A percentile compares a stretch with the other conserved stretches of the same genome.
These are phyloP conservation scores for Phytophthora ohioensis DNA, from an alignment of 352 stramenopile species.

Conservation along the genomic window DNA sequence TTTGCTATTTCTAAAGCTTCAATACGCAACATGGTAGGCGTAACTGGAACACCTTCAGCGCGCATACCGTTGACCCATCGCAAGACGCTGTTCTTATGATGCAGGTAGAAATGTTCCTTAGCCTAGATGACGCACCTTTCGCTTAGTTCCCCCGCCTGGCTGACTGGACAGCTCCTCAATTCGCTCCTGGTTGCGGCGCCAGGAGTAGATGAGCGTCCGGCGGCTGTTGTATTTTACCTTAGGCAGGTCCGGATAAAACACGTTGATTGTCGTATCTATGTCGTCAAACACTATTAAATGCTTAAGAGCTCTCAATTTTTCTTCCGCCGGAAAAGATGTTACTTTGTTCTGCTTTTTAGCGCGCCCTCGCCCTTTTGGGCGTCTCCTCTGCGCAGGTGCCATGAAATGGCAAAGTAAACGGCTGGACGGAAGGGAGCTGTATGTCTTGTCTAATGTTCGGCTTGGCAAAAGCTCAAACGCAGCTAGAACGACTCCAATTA, in stretches of 20 bases:
- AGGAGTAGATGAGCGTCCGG: background rate
- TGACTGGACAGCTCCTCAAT: too few species aligned
- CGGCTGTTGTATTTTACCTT: background rate
- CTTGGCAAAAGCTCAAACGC: background rate
- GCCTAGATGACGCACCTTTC: too few species aligned
- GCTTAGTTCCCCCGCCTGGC: too few species aligned
- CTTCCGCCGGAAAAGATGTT: background rate
- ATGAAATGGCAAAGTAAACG: conserved; percentile 14
- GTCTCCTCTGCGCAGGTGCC: conserved; percentile 3
- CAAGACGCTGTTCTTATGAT: too few species aligned
- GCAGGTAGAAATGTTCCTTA: too few species aligned
- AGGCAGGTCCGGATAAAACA: conserved; percentile 6
- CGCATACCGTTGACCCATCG: too few species aligned
- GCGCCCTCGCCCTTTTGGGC: conserved; percentile 4
- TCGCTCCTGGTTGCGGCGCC: too few species aligned
- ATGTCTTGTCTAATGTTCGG: conserved; percentile 1
- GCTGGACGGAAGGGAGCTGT: background rate
- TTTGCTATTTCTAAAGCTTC: too few species aligned
- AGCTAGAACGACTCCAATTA: background rate
- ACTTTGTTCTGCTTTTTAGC: conserved; percentile 2
- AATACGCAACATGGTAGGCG: too few species aligned
- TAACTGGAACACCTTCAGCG: too few species aligned
- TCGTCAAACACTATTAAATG: too few species aligned
- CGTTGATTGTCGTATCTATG: background rate
- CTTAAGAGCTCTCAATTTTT: background rate